Conservation (phyloP, 192 early-diverging fungal species). For the Coemansia sp. region DNA sequence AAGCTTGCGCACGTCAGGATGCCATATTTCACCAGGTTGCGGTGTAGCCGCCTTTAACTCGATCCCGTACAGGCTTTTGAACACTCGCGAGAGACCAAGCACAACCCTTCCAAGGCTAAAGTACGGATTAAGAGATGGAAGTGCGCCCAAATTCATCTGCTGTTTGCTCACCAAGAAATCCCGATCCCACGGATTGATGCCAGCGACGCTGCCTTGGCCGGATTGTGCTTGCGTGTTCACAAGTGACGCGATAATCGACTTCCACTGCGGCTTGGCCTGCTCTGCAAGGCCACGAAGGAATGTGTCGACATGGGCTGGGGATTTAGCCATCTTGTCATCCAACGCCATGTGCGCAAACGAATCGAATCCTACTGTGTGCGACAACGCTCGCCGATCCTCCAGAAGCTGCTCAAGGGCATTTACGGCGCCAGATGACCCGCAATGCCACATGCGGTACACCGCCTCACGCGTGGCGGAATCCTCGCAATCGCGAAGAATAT, state of each 20-base stretch:
- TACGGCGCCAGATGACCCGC: constrained; percentile 64
- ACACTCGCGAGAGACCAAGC: constrained; percentile 82
- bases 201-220: neutral
- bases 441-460: constrained; percentile 78
- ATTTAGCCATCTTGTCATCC: constrained; percentile 90
- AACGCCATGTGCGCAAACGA: constrained; percentile 87
- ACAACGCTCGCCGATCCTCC: constrained; percentile 69
- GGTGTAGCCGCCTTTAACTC: constrained; percentile 69
- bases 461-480: constrained; percentile 65
- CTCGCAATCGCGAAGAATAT: constrained; percentile 55
- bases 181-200: constrained; percentile 79
- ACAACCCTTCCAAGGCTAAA: constrained; percentile 90
- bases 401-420: constrained; percentile 73
- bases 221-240: constrained; percentile 13
- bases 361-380: constrained; percentile 69
- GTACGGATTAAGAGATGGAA: constrained; percentile 64
- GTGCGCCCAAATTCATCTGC: constrained; percentile 42
- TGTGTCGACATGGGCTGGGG: constrained; percentile 77
- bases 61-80: constrained; percentile 85
- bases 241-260: constrained; percentile 57
- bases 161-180: constrained; percentile 65
- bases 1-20: constrained; percentile 85
- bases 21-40: constrained; percentile 85
- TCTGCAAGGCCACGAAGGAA: constrained; percentile 75
- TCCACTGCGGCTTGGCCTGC: constrained; percentile 60